Evolutionary conservation across 106 monocot species (phyloP).

Genomic region (Xerophyta viscosa): DNA sequence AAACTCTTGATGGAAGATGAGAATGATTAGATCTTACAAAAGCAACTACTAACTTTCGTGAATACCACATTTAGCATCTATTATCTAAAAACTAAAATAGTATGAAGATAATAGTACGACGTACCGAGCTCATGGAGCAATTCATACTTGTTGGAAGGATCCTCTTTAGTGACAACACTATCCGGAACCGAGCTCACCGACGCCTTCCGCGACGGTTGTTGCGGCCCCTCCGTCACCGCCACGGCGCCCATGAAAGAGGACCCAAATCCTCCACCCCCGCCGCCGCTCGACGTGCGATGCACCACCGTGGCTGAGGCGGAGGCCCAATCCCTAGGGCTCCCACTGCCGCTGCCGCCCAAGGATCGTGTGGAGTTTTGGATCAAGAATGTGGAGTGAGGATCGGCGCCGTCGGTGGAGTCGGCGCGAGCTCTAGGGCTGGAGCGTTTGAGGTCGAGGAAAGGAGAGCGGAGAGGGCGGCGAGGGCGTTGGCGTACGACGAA

Average conservation of each 20-base stretch:
- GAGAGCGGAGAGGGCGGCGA: conserved; percentile 20
- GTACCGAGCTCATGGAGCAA: conserved; percentile 92
- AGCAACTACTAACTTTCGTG: too few species aligned
- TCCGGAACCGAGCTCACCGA: conserved; percentile 94
- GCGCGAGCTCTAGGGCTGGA: conserved; percentile 29
- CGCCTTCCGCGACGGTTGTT: conserved; percentile 51
- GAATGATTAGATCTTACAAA: too few species aligned
- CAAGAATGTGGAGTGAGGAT: conserved; percentile 63
- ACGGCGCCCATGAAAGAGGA: conserved; percentile 48
- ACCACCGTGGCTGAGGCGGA: conserved; percentile 62
- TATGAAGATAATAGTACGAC: not conserved
- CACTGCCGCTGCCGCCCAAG: conserved; percentile 11
- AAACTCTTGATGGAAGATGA: too few species aligned
- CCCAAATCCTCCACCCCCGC: conserved; percentile 41
- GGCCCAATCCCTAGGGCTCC: conserved; percentile 26
- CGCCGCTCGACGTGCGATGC: conserved; percentile 18
- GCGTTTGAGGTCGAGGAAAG: conserved; percentile 39
- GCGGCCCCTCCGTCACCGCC: conserved; percentile 18
- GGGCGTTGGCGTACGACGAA: conserved; percentile 41
- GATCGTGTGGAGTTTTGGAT: conserved; percentile 32
- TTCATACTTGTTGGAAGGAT: conserved; percentile 88
- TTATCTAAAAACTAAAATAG: too few species aligned
- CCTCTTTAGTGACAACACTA: conserved; percentile 56
- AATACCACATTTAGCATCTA: too few species aligned
- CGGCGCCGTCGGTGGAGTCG: conserved; percentile 26